Evolutionary conservation across 805 yeast genomes (phyloP).

Genomic region (Candida morakotiae): DNA sequence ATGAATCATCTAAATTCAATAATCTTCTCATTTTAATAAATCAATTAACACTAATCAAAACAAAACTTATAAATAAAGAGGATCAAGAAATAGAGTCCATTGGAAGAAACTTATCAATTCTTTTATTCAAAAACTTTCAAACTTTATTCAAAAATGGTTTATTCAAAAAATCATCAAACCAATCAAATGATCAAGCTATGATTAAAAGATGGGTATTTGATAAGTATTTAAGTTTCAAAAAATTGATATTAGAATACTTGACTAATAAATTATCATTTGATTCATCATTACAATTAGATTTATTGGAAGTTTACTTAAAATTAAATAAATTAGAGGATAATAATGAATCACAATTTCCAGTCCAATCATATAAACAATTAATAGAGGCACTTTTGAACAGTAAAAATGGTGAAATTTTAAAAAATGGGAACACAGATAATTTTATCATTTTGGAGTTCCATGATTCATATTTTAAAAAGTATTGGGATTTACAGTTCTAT

Average conservation of each 20-base stretch:
- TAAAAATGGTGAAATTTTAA: slow-evolving; percentile 32
- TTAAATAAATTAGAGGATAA: slow-evolving; percentile 56
- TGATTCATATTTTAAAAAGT: slow-evolving; percentile 43
- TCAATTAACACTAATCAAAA: slow-evolving; percentile 25
- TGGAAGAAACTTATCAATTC: slow-evolving; percentile 39
- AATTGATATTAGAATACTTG: slow-evolving; percentile 38
- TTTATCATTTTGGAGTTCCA: slow-evolving; percentile 53
- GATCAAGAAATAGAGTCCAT: slow-evolving; percentile 19
- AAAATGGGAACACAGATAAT: slow-evolving; percentile 47
- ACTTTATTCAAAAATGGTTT: slow-evolving; percentile 42
- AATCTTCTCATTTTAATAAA: slow-evolving; percentile 46
- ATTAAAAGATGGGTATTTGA: slow-evolving; percentile 56
- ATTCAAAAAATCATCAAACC: slow-evolving; percentile 25
- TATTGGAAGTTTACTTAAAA: slow-evolving; percentile 52
- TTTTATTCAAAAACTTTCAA: slow-evolving; percentile 47
- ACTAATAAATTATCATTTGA: slow-evolving; percentile 40
- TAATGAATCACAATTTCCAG: slow-evolving; percentile 65
- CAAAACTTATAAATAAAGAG: slow-evolving; percentile 15
- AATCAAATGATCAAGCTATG: slow-evolving; percentile 46
- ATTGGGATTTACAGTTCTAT: slow-evolving; percentile 77
- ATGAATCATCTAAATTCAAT: slow-evolving; percentile 47
- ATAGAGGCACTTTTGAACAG: slow-evolving; percentile 27
- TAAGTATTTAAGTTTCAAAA: slow-evolving; percentile 53
- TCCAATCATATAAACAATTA: slow-evolving; percentile 42
- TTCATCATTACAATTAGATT: slow-evolving; percentile 48